A percentile compares a stretch with the other conserved stretches of the same genome.
Conservation (phyloP, 2,329 filamentous ascomycete genomes). For the Fusarium metavorans region DNA sequence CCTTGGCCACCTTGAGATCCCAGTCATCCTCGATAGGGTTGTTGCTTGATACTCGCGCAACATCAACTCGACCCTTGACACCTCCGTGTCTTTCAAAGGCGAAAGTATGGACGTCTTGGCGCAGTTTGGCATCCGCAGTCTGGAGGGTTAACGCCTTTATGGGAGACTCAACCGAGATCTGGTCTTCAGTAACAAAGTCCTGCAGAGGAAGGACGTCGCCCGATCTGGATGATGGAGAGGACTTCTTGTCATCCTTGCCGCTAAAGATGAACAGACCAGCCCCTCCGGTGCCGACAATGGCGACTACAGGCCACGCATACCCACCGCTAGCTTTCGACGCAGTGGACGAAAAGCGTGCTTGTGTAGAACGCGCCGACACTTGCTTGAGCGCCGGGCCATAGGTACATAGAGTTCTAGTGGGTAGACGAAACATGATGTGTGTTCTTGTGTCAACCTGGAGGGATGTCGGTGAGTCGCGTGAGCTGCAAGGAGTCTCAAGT, state of each 20-base stretch:
- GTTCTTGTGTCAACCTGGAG: background rate
- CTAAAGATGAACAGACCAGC: conserved; percentile 21
- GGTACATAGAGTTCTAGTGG: background rate
- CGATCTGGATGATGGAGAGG: background rate
- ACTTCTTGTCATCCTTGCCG: background rate
- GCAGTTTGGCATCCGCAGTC: conserved; percentile 47
- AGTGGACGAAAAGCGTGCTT: conserved; percentile 30
- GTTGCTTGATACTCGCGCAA: conserved; percentile 52
- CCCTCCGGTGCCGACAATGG: conserved; percentile 16
- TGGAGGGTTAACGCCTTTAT: conserved; percentile 42
- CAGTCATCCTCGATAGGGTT: conserved; percentile 52
- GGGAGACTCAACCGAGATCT: conserved; percentile 44
- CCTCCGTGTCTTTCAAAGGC: conserved; percentile 44
- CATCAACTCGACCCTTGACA: conserved; percentile 48
- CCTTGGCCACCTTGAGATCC: conserved; percentile 48
- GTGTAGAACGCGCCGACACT: background rate
- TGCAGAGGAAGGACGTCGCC: conserved; percentile 19
- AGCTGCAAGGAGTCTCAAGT: background rate
- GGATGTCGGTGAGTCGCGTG: background rate
- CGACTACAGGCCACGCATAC: conserved; percentile 18
- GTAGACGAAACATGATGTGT: conserved; percentile 32
- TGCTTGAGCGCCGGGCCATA: conserved; percentile 6
- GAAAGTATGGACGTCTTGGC: conserved; percentile 47
- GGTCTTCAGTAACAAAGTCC: conserved; percentile 28
- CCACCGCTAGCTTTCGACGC: background rate